Evolutionary conservation across 176 grass and related monocot species (phyloP).

Genomic region (Zoysia pacifica): DNA sequence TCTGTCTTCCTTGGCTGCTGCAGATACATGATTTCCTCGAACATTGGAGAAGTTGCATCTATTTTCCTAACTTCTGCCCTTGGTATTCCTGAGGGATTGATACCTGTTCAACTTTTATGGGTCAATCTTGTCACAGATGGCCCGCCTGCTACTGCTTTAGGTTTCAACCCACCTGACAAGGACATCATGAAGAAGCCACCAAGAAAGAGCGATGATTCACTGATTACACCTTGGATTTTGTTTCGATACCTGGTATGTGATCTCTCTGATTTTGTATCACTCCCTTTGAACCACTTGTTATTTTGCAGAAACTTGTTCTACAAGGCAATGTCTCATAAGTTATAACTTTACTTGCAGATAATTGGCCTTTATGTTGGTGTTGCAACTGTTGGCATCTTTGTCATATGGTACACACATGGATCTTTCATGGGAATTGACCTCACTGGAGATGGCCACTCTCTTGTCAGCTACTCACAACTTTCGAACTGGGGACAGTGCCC

Average conservation of each 20-base stretch:
- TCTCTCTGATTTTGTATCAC: not conserved
- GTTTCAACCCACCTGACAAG: constrained; percentile 96
- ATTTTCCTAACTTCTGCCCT: constrained; percentile 94
- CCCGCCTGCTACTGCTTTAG: constrained; percentile 87
- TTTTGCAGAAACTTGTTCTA: not conserved
- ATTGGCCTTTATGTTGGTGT: constrained; percentile 78
- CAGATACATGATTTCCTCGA: constrained; percentile 99
- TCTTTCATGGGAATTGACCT: constrained; percentile 98
- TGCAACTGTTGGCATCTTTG: constrained; percentile 88
- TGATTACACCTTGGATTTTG: constrained; percentile 95
- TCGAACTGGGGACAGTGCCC: constrained; percentile 86
- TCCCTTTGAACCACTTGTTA: not conserved
- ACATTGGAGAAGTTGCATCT: constrained; percentile 96
- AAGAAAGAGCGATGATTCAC: constrained; percentile 76
- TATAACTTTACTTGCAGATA: constrained; percentile 34
- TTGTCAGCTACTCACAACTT: constrained; percentile 87
- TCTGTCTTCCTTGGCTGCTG: constrained; percentile 33
- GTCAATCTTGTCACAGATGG: constrained; percentile 97
- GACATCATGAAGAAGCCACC: constrained; percentile 99
- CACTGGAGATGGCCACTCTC: constrained; percentile 78
- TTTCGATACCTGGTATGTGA: constrained; percentile 85
- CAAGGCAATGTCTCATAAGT: not conserved
- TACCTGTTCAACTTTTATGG: constrained; percentile 97
- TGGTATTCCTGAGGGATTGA: constrained; percentile 97
- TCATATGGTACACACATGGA: constrained; percentile 94